A percentile compares a stretch with the other conserved stretches of the same genome.
Conservation (phyloP, 257 asterid genomes). For the Cynanchum wilfordii region DNA sequence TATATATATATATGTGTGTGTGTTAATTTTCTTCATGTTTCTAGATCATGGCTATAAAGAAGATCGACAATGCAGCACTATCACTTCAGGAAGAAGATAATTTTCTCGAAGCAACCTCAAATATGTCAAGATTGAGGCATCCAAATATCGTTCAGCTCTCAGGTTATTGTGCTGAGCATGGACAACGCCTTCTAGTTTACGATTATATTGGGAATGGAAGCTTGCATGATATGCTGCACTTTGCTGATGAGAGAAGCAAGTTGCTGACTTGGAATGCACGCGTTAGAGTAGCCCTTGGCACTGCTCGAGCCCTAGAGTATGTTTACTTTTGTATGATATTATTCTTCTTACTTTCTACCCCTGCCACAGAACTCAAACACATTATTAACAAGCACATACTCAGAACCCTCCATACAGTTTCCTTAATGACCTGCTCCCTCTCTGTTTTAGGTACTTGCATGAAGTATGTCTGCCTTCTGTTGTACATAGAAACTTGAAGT, state of each 20-base stretch:
- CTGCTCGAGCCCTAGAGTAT: slow-evolving; percentile 98
- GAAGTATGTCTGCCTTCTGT: slow-evolving; percentile 96
- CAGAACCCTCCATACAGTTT: background rate
- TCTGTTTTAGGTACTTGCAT: slow-evolving; percentile 78
- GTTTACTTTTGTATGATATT: slow-evolving; percentile 22
- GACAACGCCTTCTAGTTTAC: slow-evolving; percentile 87
- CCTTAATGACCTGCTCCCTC: background rate
- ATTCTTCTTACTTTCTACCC: slow-evolving; percentile 1
- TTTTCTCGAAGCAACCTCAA: slow-evolving; percentile 83
- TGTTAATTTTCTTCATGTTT: slow-evolving; percentile 8
- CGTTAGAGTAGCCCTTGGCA: slow-evolving; percentile 94
- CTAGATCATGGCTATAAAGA: slow-evolving; percentile 81
- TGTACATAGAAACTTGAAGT: slow-evolving; percentile 90
- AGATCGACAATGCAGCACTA: slow-evolving; percentile 77
- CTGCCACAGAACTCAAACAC: no score
- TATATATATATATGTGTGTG: background rate
- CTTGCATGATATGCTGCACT: slow-evolving; percentile 95
- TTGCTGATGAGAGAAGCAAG: slow-evolving; percentile 79
- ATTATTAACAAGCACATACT: background rate
- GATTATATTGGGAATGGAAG: slow-evolving; percentile 73
- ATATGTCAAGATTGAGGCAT: slow-evolving; percentile 89
- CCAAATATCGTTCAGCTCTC: slow-evolving; percentile 78
- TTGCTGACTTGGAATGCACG: slow-evolving; percentile 96
- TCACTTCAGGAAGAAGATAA: slow-evolving; percentile 93
- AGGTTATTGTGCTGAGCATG: slow-evolving; percentile 92